A percentile compares a stretch with the other conserved stretches of the same genome.
Conservation (phyloP, 2,329 filamentous ascomycete species). For the Microascus cirrosus region DNA sequence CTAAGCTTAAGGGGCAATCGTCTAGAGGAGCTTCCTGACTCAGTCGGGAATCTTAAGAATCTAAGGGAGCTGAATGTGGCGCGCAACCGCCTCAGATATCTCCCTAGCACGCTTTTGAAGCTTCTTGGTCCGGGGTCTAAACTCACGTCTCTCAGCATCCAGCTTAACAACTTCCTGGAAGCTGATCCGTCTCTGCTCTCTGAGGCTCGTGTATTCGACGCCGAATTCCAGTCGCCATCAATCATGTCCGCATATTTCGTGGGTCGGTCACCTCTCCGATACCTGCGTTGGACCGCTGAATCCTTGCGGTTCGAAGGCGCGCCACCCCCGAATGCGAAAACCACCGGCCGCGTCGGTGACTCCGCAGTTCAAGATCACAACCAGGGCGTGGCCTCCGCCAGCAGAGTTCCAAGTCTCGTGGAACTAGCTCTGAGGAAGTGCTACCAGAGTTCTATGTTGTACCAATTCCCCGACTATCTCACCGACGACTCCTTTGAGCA, state of each 20-base stretch:
- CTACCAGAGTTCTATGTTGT: constrained; percentile 27
- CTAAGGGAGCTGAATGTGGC: constrained; percentile 55
- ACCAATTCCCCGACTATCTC: constrained; percentile 29
- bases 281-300: background rate
- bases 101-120: constrained; percentile 53
- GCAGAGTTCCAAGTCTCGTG: constrained; percentile 34
- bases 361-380: background rate
- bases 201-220: constrained; percentile 1
- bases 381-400: background rate
- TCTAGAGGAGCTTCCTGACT: constrained; percentile 48
- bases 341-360: constrained; percentile 5
- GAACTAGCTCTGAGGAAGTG: constrained; percentile 38
- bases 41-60: constrained; percentile 45
- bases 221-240: constrained; percentile 4
- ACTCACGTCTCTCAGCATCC: constrained; percentile 40
- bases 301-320: background rate
- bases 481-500: constrained; percentile 25
- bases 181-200: constrained; percentile 15
- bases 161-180: constrained; percentile 52
- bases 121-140: constrained; percentile 34
- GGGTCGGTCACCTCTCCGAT: constrained; percentile 6
- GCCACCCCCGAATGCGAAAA: constrained; percentile 1
- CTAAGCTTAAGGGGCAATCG: constrained; percentile 56
- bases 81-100: constrained; percentile 46
- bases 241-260: constrained; percentile 7